Evolutionary conservation across 176 grass and related monocot genomes (phyloP), one percentile per base, ranked within the genome.

Genomic region (Ensete glaucum): DNA sequence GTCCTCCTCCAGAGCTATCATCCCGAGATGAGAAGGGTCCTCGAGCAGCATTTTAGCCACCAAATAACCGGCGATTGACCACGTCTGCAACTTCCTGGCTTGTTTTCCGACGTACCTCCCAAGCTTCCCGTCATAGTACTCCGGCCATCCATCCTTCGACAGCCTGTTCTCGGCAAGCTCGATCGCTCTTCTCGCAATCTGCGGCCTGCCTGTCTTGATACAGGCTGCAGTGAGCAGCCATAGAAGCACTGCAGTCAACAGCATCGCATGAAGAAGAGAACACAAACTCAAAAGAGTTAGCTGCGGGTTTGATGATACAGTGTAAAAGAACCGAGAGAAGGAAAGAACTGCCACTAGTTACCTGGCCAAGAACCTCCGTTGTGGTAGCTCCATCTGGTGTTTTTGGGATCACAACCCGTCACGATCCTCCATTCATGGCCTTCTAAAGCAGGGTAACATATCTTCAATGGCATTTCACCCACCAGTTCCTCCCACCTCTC

Each of bases 321-420:
- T 53, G 2, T 14, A 71, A 52, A 56, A 68, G 55, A 70, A 21
- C 68, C 59, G 52, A 81, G 11, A 12, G 10, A 0, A 75, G 23
- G 23, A 34, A 9, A 72, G 57, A 57, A 21, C 9, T 43, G 34
- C 34, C 34, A 43, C 34, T 43, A 54, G 9, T 80, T 82, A 96
- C 93, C 93, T 93, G 93, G 90, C 93, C 93, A 97, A 9, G 93
- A 90, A 84, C 93, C 93, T 75, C 90, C 93, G 62, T 97, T 97
- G 71, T 93, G 93, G 52, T 97, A 93, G 83, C 90, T 97, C 93
- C 93, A 97, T 79, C 93, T 78, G 8, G 90, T 97, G 83, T 97
- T 97, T 77, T 97, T 97, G 8, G 90, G 87, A 72, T 97, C 93
- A 7, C 87, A 97, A 10, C 93, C 93, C 51, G 93, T 97, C 62